These are phyloP conservation scores for Bauhinia variegata DNA, from an alignment of 306 rosid genomes.

Conservation along the genomic window DNA sequence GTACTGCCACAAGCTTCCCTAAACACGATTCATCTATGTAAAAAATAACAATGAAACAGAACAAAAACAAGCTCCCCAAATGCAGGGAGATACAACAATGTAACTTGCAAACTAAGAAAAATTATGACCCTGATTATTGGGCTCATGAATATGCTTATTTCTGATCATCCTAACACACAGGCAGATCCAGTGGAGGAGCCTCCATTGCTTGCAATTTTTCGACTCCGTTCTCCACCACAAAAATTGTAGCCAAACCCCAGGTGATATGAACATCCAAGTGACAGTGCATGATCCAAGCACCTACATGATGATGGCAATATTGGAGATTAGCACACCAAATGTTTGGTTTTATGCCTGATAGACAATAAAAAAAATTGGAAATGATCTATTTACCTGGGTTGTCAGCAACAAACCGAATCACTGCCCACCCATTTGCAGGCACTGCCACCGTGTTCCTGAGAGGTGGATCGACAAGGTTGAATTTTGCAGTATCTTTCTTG, in stretches of 20 bases:
- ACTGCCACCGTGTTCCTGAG: constrained; percentile 82
- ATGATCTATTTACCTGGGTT: constrained; percentile 66
- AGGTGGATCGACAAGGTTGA: constrained; percentile 94
- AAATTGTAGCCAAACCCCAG: constrained; percentile 95
- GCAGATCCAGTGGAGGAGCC: constrained; percentile 76
- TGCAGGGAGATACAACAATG: constrained; percentile 47
- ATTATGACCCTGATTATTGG: constrained; percentile 31
- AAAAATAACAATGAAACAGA: constrained; percentile 34
- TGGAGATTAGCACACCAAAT: background rate
- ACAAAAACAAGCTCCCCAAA: constrained; percentile 50
- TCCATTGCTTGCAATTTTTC: constrained; percentile 72
- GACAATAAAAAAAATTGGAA: too few species aligned
- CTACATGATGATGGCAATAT: constrained; percentile 34
- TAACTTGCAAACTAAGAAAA: constrained; percentile 37
- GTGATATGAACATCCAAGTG: constrained; percentile 91
- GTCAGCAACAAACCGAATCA: constrained; percentile 88
- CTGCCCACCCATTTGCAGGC: constrained; percentile 91
- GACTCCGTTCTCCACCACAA: constrained; percentile 79
- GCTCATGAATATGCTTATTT: constrained; percentile 1
- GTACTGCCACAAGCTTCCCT: constrained; percentile 26
- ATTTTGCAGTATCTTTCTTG: constrained; percentile 56
- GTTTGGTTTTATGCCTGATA: background rate
- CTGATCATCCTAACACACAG: constrained; percentile 56
- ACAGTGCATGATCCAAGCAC: constrained; percentile 94
- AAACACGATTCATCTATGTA: constrained; percentile 44